Base-by-base conservation (phyloP, 495 filamentous ascomycete species). In the Niebla homalea region DNA sequence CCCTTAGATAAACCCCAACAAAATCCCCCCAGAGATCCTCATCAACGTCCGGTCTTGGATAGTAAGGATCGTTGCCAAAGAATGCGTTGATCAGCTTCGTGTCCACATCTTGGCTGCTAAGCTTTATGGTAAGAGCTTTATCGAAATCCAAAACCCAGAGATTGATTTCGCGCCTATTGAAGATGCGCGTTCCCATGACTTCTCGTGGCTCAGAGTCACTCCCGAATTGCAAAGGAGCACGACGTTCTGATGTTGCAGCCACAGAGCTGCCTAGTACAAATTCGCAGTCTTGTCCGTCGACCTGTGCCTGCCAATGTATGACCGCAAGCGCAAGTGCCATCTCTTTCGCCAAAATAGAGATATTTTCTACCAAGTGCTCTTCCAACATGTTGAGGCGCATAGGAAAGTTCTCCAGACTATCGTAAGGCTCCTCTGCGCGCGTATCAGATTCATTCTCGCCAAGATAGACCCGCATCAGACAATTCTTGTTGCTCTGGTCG, bases 131-230 rank as follows among this genome's bases (percentile, higher is more conserved):
- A 0, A 49, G 59, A 39, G 66, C 67, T 15, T 63, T 58, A 55
- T 74, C 67, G 50, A 74, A 75, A 43, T 76, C 71, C 2, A 76
- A 56, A n/a, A 71, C 44, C 72, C 70, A 75, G 44, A 73, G 38
- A 35, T 53, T 44, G 0, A 53, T 5, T 26, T 37, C n/a, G 26
- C 54, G 20, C 12, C 45, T 42, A 12, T 52, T 43, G 36, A 49
- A 45, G 14, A 42, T 42, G 37, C 36, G 21, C 5, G 6, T 4
- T 35, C 46, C 16, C 6, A 43, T 20, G 2, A 5, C 39, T 23
- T 46, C 26, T 1, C 29, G 48, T 4, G 41, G 32, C 19, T 16
- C 6, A 0, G 32, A 8, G 1, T 4, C 36, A 37, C 48, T 44
- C 2, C 46, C 40, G 29, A 50, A 54, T 22, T 3, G 8, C 20